phyloP scores from a whole-genome alignment of 306 rosid genomes.

The Oxytropis ochrocephala region DNA sequence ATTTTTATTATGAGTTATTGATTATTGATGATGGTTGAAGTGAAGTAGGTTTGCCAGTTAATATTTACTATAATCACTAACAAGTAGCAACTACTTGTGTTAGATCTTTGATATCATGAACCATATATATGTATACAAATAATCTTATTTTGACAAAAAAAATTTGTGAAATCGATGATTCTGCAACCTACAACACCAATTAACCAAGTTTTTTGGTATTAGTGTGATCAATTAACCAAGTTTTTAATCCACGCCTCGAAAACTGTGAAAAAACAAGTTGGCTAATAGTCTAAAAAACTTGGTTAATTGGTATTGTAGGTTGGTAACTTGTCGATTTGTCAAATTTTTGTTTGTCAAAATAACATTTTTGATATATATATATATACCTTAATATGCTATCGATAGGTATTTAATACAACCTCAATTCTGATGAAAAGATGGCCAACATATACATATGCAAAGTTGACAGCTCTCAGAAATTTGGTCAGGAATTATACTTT shows the following conservation, averaged over 20 bases:
- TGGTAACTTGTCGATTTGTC: too few species aligned
- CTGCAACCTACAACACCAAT: too few species aligned
- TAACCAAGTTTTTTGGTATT: too few species aligned
- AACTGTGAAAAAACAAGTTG: too few species aligned
- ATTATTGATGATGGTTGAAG: slow-evolving; percentile 6
- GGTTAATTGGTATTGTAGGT: too few species aligned
- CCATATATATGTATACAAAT: neutral
- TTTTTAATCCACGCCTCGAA: too few species aligned
- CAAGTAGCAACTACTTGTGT: neutral
- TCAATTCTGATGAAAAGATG: neutral
- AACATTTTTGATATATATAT: neutral
- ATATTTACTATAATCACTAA: neutral
- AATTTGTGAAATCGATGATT: too few species aligned
- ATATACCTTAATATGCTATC: too few species aligned
- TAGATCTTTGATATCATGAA: neutral
- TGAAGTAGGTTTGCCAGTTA: neutral
- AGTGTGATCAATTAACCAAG: too few species aligned
- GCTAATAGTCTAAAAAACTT: too few species aligned
- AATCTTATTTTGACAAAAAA: too few species aligned
- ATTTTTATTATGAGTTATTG: neutral
- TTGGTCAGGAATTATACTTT: slow-evolving; percentile 2
- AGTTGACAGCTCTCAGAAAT: neutral
- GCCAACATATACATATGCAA: neutral
- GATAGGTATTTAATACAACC: neutral
- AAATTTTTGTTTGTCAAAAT: too few species aligned